Percentiles rank a stretch among this genome's conserved stretches.
Conservation (phyloP, 2,329 filamentous ascomycete genomes). For the Scedosporium apiospermum region DNA sequence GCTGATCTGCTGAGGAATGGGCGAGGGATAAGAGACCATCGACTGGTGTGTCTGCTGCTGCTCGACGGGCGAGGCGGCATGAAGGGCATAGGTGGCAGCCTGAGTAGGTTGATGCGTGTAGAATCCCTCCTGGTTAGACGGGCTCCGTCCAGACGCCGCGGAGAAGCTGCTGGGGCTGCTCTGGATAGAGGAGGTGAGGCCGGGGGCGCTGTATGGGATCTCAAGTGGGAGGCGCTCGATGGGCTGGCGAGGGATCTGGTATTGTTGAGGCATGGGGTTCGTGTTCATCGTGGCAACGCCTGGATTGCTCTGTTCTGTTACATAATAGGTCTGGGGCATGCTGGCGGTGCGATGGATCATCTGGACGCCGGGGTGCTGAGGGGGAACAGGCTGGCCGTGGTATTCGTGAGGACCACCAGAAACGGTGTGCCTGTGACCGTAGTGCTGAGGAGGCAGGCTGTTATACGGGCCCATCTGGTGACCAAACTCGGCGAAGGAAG, state of each 20-base stretch:
- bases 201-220: constrained; percentile 39
- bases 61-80: constrained; percentile 37
- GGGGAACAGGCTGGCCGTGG: constrained; percentile 29
- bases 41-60: constrained; percentile 24
- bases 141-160: constrained; percentile 42
- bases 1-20: constrained; percentile 23
- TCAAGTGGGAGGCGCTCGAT: constrained; percentile 36
- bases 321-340: constrained; percentile 41
- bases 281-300: constrained; percentile 53
- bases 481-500: constrained; percentile 45
- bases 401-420: constrained; percentile 33
- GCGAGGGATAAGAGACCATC: constrained; percentile 28
- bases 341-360: constrained; percentile 40
- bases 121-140: constrained; percentile 42
- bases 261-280: constrained; percentile 36
- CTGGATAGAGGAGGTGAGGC: constrained; percentile 40
- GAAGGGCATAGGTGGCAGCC: constrained; percentile 37
- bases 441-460: constrained; percentile 14
- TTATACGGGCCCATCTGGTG: constrained; percentile 29
- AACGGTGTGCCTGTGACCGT: constrained; percentile 37
- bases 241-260: constrained; percentile 39
- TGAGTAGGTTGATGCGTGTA: constrained; percentile 47
- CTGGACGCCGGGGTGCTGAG: constrained; percentile 34
- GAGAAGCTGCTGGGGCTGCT: constrained; percentile 52
- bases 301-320: constrained; percentile 53